These are phyloP conservation scores for Pythium rishiriense DNA, from an alignment of 352 stramenopile species.

Conservation along the genomic window DNA sequence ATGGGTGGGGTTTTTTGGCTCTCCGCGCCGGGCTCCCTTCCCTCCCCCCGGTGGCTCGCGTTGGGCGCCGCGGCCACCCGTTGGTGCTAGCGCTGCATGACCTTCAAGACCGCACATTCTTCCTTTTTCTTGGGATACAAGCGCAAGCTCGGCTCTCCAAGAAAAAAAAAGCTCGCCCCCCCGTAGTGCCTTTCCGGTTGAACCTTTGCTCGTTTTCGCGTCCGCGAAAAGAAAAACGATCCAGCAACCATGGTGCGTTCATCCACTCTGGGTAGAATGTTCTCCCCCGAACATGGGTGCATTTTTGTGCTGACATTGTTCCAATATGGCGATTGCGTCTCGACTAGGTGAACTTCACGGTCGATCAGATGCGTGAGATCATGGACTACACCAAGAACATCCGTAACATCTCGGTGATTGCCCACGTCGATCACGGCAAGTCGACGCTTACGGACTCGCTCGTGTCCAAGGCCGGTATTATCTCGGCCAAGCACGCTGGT, in stretches of 20 bases:
- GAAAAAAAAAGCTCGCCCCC: slow-evolving; percentile 12
- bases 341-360: slow-evolving; percentile 99
- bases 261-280: background rate
- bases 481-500: slow-evolving; percentile 97
- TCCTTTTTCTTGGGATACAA: slow-evolving; percentile 36
- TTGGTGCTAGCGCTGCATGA: slow-evolving; percentile 2
- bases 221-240: slow-evolving; percentile 24
- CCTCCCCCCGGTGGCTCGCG: slow-evolving; percentile 1
- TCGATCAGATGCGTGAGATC: slow-evolving; percentile 98
- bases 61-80: slow-evolving; percentile 12
- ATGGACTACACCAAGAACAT: slow-evolving; percentile 99
- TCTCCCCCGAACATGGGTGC: background rate
- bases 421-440: slow-evolving; percentile 99
- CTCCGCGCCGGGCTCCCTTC: background rate
- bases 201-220: slow-evolving; percentile 17
- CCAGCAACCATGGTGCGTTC: slow-evolving; percentile 32
- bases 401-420: slow-evolving; percentile 99
- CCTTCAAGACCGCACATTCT: slow-evolving; percentile 31
- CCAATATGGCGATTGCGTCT: background rate
- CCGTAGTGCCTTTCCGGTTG: slow-evolving; percentile 3
- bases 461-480: slow-evolving; percentile 99
- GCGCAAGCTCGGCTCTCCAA: slow-evolving; percentile 19
- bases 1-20: slow-evolving; percentile 30
- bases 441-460: slow-evolving; percentile 98
- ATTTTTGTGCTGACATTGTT: slow-evolving; percentile 2